Evolutionary conservation across 768 basidiomycete genomes (phyloP).

Genomic region (Termitomyces titanicus): DNA sequence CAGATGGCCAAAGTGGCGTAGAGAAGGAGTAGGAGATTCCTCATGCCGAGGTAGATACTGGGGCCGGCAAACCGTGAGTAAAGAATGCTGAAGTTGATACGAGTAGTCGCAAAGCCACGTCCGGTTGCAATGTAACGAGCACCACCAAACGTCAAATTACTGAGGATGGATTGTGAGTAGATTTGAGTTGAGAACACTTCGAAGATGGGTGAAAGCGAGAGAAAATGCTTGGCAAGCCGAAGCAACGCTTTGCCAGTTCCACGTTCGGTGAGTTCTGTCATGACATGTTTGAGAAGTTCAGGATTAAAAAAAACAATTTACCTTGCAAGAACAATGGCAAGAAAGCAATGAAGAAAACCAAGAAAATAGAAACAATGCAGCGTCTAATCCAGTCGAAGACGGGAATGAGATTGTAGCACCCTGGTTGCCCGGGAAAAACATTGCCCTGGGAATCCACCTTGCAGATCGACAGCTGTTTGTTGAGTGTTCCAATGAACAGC

Average conservation of each 20-base stretch:
- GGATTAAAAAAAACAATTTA: slow-evolving; percentile 29
- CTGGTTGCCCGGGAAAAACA: slow-evolving; percentile 78
- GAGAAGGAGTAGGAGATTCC: slow-evolving; percentile 85
- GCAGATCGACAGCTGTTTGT: slow-evolving; percentile 90
- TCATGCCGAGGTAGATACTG: slow-evolving; percentile 99
- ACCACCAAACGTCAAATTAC: slow-evolving; percentile 96
- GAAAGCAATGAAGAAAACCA: slow-evolving; percentile 98
- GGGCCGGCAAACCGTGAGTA: slow-evolving; percentile 99
- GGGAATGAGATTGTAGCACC: slow-evolving; percentile 94
- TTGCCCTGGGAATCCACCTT: slow-evolving; percentile 78
- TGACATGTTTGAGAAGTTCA: background rate
- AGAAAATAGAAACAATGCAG: slow-evolving; percentile 95
- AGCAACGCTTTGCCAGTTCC: slow-evolving; percentile 94
- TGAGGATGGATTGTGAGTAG: slow-evolving; percentile 94
- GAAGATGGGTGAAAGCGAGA: slow-evolving; percentile 95
- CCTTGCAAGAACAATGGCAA: slow-evolving; percentile 95
- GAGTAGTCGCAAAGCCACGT: slow-evolving; percentile 96
- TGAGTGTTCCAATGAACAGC: slow-evolving; percentile 92
- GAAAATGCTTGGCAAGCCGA: slow-evolving; percentile 93
- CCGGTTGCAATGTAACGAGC: slow-evolving; percentile 99
- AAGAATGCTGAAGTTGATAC: slow-evolving; percentile 93
- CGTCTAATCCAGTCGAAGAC: slow-evolving; percentile 98
- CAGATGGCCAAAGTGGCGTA: slow-evolving; percentile 91
- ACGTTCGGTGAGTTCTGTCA: slow-evolving; percentile 87
- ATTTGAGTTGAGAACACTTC: slow-evolving; percentile 99